Conservation (phyloP, 2,329 filamentous ascomycete species). For the Paecilomyces niveus region DNA sequence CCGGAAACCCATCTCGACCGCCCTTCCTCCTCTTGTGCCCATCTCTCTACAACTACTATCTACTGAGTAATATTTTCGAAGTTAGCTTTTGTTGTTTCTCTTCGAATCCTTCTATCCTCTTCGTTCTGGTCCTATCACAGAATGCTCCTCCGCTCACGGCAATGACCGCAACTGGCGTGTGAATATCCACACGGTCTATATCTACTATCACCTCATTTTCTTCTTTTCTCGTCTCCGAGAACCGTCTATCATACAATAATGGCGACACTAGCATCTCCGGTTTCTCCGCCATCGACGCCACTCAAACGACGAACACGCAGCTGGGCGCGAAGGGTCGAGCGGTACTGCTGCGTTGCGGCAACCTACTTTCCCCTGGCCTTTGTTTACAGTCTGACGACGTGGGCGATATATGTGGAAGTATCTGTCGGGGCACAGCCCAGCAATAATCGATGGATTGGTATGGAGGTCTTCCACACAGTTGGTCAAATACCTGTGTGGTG, state of each 20-base stretch:
- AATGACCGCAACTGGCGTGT: background rate
- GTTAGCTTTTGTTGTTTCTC: background rate
- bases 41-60: background rate
- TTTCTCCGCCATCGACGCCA: slow-evolving; percentile 32
- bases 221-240: background rate
- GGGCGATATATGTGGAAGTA: slow-evolving; percentile 84
- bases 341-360: slow-evolving; percentile 70
- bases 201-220: background rate
- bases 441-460: slow-evolving; percentile 42
- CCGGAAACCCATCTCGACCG: background rate
- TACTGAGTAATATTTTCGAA: background rate
- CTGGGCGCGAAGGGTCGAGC: slow-evolving; percentile 55
- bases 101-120: background rate
- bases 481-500: background rate
- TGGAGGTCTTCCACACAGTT: background rate
- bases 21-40: background rate
- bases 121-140: background rate
- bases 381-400: slow-evolving; percentile 83
- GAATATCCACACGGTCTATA: background rate
- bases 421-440: slow-evolving; percentile 58
- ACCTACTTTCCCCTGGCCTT: slow-evolving; percentile 84
- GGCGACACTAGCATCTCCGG: slow-evolving; percentile 31
- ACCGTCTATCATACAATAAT: slow-evolving; percentile 12
- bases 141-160: background rate
- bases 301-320: slow-evolving; percentile 35